Evolutionary conservation across 306 rosid species (phyloP), one percentile per base, ranked within the genome.

Genomic region (Vicia sativa): DNA sequence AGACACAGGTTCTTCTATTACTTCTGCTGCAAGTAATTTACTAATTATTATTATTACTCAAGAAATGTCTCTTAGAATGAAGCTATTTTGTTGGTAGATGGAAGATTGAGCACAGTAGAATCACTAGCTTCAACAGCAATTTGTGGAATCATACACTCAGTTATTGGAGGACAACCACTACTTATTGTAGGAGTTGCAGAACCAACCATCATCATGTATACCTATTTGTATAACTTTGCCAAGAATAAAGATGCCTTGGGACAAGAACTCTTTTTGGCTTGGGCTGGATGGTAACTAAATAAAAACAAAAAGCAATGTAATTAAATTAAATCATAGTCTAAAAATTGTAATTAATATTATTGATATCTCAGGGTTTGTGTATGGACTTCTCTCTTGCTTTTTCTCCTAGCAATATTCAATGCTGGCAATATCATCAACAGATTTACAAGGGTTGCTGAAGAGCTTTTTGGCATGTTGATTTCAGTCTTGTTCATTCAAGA

Each of bases 121-220:
- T 25, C 68, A 63, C 25, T 63, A 13, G 31, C 55, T 42, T 43
- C 97, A 14, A 91, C 97, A 5, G 92, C 95, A 1, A 65, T 91
- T 2, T 91, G 97, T 75, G 95, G 97, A 74, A 73, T 88, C 35
- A 86, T 88, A 42, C 97, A 91, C 57, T 83, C 97, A 56, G 54
- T 88, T n/a, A 48, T 88, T 25, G 97, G 95, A 16, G 95, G 97
- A 1, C 97, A 91, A 18, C 95, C 97, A 11, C 80, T 91, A 37
- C 65, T 88, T 59, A 73, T 88, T 26, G 18, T 91, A 21, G 97
- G 97, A 65, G 97, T 91, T 71, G 97, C 97, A 61, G 97, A 91
- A 57, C 97, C 97, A 11, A 91, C 97, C 1, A 84, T 86, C 49
- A 86, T 91, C 21, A 88, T 88, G 97, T 91, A 91, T 79, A 88